phyloP scores from a whole-genome alignment of 2,329 filamentous ascomycete species.

The Apiospora saccharicola region DNA sequence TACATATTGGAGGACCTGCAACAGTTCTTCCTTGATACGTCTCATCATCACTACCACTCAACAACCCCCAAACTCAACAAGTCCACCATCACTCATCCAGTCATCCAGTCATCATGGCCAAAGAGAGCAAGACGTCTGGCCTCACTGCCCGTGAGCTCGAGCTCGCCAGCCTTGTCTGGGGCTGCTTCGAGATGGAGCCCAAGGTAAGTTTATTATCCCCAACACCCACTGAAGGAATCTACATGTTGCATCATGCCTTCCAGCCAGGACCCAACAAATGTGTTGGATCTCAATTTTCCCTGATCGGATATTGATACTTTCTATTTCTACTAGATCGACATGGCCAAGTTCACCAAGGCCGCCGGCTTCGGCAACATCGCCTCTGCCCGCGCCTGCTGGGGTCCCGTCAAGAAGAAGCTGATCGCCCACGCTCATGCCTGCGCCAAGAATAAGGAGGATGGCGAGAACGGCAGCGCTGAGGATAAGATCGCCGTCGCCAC shows the following conservation, averaged over 20 bases:
- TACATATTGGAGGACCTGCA: not conserved
- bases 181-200: conserved; percentile 24
- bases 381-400: conserved; percentile 21
- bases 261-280: too few relatives aligned
- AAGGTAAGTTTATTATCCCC: conserved; percentile 19
- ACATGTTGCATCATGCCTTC: not conserved
- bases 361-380: conserved; percentile 14
- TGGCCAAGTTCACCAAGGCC: conserved; percentile 12
- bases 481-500: not conserved
- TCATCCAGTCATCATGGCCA: not conserved
- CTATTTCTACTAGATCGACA: conserved; percentile 13
- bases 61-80: not conserved
- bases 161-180: conserved; percentile 23
- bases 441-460: not conserved
- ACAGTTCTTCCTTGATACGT: too few relatives aligned
- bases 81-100: not conserved
- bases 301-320: not conserved
- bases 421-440: not conserved
- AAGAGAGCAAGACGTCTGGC: not conserved
- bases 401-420: conserved; percentile 26
- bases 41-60: not conserved
- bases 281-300: not conserved
- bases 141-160: conserved; percentile 24
- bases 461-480: not conserved
- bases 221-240: not conserved